phyloP scores from a whole-genome alignment of 306 rosid species.

The Prunus padus region DNA sequence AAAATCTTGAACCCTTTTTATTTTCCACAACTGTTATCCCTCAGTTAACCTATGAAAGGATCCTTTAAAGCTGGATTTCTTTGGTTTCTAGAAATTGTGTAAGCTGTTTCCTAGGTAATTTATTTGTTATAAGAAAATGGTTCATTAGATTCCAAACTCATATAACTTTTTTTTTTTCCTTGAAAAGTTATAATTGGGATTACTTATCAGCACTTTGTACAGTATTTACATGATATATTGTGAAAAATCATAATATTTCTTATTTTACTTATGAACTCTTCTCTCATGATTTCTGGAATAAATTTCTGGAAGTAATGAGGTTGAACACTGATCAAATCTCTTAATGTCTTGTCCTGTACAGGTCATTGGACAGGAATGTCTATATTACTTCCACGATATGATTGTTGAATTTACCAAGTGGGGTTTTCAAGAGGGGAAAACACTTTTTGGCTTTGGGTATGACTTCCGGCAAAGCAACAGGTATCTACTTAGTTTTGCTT shows the following conservation, averaged over 20 bases:
- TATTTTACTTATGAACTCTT: background rate
- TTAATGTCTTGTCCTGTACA: conserved; percentile 34
- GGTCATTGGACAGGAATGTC: conserved; percentile 77
- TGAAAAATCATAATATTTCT: background rate
- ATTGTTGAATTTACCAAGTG: conserved; percentile 79
- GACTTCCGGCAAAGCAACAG: conserved; percentile 99
- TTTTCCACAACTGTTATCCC: background rate
- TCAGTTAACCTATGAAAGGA: background rate
- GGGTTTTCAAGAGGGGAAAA: conserved; percentile 91
- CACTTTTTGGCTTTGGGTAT: conserved; percentile 97
- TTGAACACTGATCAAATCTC: background rate
- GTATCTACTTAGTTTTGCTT: conserved; percentile 35
- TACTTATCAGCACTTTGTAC: background rate
- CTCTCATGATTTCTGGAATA: background rate
- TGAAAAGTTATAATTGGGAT: background rate
- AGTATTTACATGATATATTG: background rate
- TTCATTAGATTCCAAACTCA: background rate
- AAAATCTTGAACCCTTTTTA: background rate
- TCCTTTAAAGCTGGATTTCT: background rate
- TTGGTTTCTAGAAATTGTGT: background rate
- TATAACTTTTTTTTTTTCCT: background rate
- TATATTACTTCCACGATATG: conserved; percentile 90
- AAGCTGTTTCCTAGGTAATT: no score
- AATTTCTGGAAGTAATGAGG: background rate
- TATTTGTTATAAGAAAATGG: background rate